Conservation (phyloP, 2,329 filamentous ascomycete genomes). For the Epicoccum nigrum region DNA sequence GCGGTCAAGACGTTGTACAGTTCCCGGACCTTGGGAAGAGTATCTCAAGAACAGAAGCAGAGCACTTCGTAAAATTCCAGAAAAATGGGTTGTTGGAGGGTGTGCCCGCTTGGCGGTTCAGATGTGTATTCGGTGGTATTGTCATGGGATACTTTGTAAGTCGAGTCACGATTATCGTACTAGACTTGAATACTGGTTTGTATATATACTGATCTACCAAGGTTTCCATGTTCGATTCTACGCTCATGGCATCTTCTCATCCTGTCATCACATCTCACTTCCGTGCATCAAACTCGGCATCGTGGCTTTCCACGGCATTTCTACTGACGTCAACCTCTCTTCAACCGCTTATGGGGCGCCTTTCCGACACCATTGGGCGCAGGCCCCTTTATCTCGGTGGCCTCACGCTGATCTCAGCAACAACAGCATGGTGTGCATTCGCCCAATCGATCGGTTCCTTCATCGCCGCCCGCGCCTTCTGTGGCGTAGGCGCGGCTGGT, state of each 20-base stretch:
- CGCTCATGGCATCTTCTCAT: conserved; percentile 81
- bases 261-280: conserved; percentile 84
- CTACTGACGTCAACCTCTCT: conserved; percentile 77
- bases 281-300: conserved; percentile 75
- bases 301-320: conserved; percentile 82
- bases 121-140: conserved; percentile 48
- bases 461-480: conserved; percentile 72
- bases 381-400: conserved; percentile 69
- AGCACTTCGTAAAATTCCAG: conserved; percentile 33
- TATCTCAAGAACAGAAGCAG: conserved; percentile 23
- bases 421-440: conserved; percentile 72
- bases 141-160: conserved; percentile 48
- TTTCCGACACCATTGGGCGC: conserved; percentile 76
- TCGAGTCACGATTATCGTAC: neutral
- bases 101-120: conserved; percentile 41
- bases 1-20: conserved; percentile 29
- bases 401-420: conserved; percentile 66
- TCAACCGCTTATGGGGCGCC: conserved; percentile 74
- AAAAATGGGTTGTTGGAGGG: conserved; percentile 43
- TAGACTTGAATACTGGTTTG: neutral
- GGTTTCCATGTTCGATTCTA: conserved; percentile 69
- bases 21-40: conserved; percentile 34
- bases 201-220: conserved; percentile 42
- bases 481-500: conserved; percentile 75
- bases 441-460: conserved; percentile 72